phyloP scores from a whole-genome alignment of 768 basidiomycete species.

The Sporobolomyces pararoseus region DNA sequence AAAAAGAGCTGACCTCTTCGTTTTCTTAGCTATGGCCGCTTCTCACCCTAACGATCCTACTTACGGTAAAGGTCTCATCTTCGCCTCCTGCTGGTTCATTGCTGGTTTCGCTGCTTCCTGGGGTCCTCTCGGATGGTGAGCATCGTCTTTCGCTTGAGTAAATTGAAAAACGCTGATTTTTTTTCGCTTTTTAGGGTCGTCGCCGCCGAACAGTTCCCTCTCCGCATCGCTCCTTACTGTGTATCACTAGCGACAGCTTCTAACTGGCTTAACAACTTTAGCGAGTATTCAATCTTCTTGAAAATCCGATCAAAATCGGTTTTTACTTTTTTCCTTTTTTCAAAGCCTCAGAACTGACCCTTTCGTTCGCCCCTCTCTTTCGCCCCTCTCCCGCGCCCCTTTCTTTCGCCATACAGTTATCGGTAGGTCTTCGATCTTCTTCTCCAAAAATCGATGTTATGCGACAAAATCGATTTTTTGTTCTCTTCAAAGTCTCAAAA shows the following conservation, averaged over 20 bases:
- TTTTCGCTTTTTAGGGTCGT: conserved; percentile 3
- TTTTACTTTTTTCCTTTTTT: no score
- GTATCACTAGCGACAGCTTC: conserved; percentile 37
- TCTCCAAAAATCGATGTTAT: no score
- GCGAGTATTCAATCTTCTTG: background rate
- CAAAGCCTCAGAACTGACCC: no score
- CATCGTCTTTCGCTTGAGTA: background rate
- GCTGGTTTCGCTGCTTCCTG: conserved; percentile 29
- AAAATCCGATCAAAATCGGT: no score
- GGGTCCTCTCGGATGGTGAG: conserved; percentile 13
- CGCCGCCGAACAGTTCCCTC: conserved; percentile 34
- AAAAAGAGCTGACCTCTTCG: no score
- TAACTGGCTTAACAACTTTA: conserved; percentile 41
- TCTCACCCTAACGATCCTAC: conserved; percentile 25
- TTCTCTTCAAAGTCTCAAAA: no score
- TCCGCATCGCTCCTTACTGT: conserved; percentile 38
- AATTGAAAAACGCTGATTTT: background rate
- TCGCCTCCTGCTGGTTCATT: conserved; percentile 39
- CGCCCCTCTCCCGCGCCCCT: no score
- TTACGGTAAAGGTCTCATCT: conserved; percentile 40
- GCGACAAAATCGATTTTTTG: no score
- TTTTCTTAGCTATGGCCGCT: conserved; percentile 5
- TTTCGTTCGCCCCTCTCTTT: no score
- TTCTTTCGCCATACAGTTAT: no score
- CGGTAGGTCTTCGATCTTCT: no score